Evolutionary conservation across 768 basidiomycete species (phyloP), one percentile per base, ranked within the genome.

Genomic region (Tricholoma matsutake): DNA sequence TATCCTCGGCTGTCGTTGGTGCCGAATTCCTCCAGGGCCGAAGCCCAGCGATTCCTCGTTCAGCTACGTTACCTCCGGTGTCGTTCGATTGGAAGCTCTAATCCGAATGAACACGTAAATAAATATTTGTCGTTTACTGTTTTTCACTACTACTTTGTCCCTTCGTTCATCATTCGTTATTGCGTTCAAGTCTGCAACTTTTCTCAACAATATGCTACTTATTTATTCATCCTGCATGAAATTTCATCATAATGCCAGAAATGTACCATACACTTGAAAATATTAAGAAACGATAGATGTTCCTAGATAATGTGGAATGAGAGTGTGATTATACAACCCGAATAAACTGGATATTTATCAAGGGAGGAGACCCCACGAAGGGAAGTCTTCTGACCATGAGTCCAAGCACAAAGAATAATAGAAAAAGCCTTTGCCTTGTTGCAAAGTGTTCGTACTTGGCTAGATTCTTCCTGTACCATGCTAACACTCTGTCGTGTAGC

Each of bases 331-430:
- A 65, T 60, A 61, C 39, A 16, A 65, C 31, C 14, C 64, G 63
- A 25, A 69, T 55, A 37, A 69, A 55, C 53, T 69, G 68, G 31
- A 69, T 60, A 58, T 69, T 69, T 35, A 69, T 41, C n/a, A 69
- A 63, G 6, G 68, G 68, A 16, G 65, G 68, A 8, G 68, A 67
- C 20, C 67, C 68, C 1, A 69, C 35, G 47, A 69, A 69, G 1
- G 68, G 68, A 6, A 69, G 61, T 28, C 68, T 58, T 9, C 68
- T 67, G 34, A 68, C 56, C 54, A 66, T 61, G 34, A 69, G 63
- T 14, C 68, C 68, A 28, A 68, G 56, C 45, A 68, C 11, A 56
- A 69, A 69, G 47, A 53, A 69, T n/a, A 69, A 20, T 43, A 67
- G 61, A 61, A 66, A 66, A 5, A 68, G 59, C 34, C 67, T 64